Base-by-base conservation (phyloP, 225 moss, liverwort and hornwort species). In the Ulota crispa region DNA sequence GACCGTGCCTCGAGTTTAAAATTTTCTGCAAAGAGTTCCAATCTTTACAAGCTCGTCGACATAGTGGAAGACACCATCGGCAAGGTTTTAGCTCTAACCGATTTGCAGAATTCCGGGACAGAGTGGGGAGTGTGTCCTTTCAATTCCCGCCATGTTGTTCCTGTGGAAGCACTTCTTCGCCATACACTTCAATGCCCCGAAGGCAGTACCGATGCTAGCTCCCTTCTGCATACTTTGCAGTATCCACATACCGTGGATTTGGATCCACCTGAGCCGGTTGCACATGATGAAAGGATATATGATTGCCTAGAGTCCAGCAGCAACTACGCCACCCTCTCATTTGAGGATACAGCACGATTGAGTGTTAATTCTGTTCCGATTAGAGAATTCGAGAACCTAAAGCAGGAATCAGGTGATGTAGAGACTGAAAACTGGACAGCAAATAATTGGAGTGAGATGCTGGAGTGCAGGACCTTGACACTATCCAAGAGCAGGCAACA, bases 181-280 rank as follows among this genome's bases (percentile, higher is more conserved):
- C 91, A 91, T 59, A 83, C 81, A 32, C 73, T 89, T 43, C 85
- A 83, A 72, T 91, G 91, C 79, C 79, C 76, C 36, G 77, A 36
- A 78, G 75, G 79, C 73, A 4, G 72, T 68, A 64, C 71, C 30
- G 80, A 88, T 53, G 80, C 70, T 27, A 81, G 43, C 73, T 81
- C 76, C n/a, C 43, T 82, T 59, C 83, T 88, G 63, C 21, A 65
- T 41, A 64, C 42, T 60, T 81, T 91, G 27, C 84, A 88, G 59
- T 91, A 91, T 69, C 80, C 83, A 32, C 68, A 72, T 50, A 85
- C 88, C 62, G 45, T 78, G 56, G 77, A 64, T 45, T 30, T 69
- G 69, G 72, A 75, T 72, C 24, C 65, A 57, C 30, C 18, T 66
- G 63, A 59, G 31, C 62, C 72, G 15, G 37, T 26, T 10, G 37